Percentiles rank a stretch among this genome's conserved stretches.
Evolutionary conservation across 73 alveolate species (phyloP).

Genomic region (Durusdinium trenchii): DNA sequence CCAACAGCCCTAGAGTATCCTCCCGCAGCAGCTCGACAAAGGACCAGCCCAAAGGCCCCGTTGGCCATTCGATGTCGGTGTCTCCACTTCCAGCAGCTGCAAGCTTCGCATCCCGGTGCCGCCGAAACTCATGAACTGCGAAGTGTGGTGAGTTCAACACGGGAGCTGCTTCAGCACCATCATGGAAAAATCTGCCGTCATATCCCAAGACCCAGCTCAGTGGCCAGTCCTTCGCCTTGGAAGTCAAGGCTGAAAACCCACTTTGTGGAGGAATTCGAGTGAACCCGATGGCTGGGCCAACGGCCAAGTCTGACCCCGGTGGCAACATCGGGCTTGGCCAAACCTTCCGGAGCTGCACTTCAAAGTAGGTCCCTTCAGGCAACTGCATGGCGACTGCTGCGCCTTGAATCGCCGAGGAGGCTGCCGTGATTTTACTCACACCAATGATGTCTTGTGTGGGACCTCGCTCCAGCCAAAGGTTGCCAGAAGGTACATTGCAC

Average conservation of each 20-base stretch:
- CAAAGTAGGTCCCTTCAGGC: conserved; percentile 67
- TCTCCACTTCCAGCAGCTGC: conserved; percentile 74
- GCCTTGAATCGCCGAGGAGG: conserved; percentile 65
- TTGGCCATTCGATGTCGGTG: conserved; percentile 75
- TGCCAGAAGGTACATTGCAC: conserved; percentile 54
- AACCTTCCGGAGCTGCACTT: conserved; percentile 54
- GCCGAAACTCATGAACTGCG: conserved; percentile 83
- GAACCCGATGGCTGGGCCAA: conserved; percentile 74
- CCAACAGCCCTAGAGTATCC: conserved; percentile 44
- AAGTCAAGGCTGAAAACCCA: conserved; percentile 38
- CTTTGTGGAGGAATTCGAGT: conserved; percentile 22
- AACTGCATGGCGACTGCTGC: conserved; percentile 23
- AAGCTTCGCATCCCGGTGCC: conserved; percentile 65
- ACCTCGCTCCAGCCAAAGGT: conserved; percentile 62
- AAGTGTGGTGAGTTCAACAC: conserved; percentile 8
- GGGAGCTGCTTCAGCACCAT: conserved; percentile 42
- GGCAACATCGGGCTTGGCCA: conserved; percentile 69
- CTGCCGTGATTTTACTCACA: conserved; percentile 32
- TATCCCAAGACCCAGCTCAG: conserved; percentile 76
- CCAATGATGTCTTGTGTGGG: conserved; percentile 15
- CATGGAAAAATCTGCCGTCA: conserved; percentile 45
- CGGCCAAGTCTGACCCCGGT: conserved; percentile 49
- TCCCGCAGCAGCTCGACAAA: conserved; percentile 74
- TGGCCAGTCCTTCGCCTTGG: conserved; percentile 73
- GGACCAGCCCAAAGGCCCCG: conserved; percentile 73